A percentile compares a stretch with the other conserved stretches of the same genome.
phyloP scores from a whole-genome alignment of 345 rosid species.

The Melaleuca quinquenervia region DNA sequence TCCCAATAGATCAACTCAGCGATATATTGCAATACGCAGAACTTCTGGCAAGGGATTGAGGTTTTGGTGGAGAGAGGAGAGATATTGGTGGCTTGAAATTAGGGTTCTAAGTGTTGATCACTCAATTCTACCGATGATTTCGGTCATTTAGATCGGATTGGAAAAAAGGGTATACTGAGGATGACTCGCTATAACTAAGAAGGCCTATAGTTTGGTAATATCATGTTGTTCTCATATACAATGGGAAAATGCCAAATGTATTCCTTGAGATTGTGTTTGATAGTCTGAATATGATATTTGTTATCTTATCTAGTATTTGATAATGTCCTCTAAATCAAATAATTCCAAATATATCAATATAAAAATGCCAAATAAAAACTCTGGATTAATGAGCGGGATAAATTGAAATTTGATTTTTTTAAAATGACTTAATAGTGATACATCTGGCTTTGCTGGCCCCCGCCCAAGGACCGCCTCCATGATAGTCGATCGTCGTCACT shows the following conservation, averaged over 20 bases:
- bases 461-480: neutral
- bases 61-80: neutral
- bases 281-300: too few species aligned
- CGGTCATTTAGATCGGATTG: neutral
- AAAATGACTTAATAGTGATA: too few species aligned
- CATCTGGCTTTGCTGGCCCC: accelerated
- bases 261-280: neutral
- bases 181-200: neutral
- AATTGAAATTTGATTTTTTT: accelerated
- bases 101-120: neutral
- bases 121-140: neutral
- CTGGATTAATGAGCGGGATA: accelerated
- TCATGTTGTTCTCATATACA: neutral
- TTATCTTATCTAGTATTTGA: neutral
- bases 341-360: accelerated
- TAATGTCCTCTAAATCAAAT: accelerated
- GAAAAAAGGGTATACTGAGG: neutral
- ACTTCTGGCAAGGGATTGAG: neutral
- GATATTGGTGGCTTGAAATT: too few species aligned
- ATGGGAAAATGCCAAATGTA: neutral
- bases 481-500: neutral
- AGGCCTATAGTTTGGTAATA: neutral
- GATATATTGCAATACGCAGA: neutral
- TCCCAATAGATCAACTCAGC: neutral
- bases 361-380: neutral